phyloP scores from a whole-genome alignment of 352 stramenopile species.

The Pythium chondricola region DNA sequence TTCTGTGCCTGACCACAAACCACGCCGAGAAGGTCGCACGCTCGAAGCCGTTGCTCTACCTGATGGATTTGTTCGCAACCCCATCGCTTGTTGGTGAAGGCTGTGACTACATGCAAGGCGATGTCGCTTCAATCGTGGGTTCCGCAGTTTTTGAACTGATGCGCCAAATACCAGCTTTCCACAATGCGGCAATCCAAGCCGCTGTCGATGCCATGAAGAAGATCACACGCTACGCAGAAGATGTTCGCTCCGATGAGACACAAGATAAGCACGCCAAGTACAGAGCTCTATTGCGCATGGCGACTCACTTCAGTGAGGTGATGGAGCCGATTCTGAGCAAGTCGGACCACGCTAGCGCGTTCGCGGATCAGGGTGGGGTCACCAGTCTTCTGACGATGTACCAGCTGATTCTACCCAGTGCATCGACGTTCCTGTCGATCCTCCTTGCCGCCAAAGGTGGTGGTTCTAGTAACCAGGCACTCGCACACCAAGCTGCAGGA shows the following conservation, averaged over 20 bases:
- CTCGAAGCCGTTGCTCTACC: conserved; percentile 86
- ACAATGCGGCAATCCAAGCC: conserved; percentile 79
- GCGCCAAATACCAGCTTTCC: conserved; percentile 89
- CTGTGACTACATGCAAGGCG: conserved; percentile 88
- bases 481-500: conserved; percentile 87
- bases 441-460: conserved; percentile 17
- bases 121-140: conserved; percentile 91
- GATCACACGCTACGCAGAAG: conserved; percentile 73
- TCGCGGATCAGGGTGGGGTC: conserved; percentile 89
- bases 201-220: conserved; percentile 89
- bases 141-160: conserved; percentile 95
- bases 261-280: conserved; percentile 13
- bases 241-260: not conserved
- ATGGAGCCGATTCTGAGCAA: conserved; percentile 94
- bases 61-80: conserved; percentile 89
- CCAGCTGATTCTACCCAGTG: conserved; percentile 78
- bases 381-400: conserved; percentile 87
- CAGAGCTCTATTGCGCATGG: conserved; percentile 51
- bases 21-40: conserved; percentile 89
- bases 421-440: conserved; percentile 72
- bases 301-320: conserved; percentile 85
- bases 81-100: conserved; percentile 85
- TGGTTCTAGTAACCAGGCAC: not conserved
- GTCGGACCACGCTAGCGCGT: conserved; percentile 89
- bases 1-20: conserved; percentile 90